phyloP scores from a whole-genome alignment of 169 alveolate species.

The Eimeria praecox region DNA sequence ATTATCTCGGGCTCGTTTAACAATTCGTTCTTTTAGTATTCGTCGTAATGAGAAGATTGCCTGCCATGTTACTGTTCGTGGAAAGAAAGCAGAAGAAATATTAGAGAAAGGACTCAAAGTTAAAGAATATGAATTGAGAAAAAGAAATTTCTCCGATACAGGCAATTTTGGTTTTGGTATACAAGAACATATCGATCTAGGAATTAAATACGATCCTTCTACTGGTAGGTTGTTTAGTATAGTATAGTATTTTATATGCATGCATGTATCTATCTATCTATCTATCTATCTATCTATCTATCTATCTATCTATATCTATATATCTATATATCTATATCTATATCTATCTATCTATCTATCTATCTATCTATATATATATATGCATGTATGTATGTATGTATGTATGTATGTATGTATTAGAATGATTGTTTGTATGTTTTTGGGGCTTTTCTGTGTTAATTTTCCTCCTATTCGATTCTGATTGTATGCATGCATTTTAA shows the following conservation, averaged over 20 bases:
- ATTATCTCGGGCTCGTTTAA: slow-evolving; percentile 96
- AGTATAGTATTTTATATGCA: not conserved
- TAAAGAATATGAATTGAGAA: slow-evolving; percentile 99
- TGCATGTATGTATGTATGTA: no score
- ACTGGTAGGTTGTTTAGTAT: slow-evolving; percentile 90
- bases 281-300: not conserved
- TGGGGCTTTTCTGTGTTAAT: no score
- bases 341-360: no score
- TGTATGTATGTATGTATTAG: no score
- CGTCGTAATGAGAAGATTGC: slow-evolving; percentile 99
- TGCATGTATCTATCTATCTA: no score
- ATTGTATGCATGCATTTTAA: no score
- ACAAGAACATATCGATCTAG: slow-evolving; percentile 99
- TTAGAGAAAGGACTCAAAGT: slow-evolving; percentile 99
- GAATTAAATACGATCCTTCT: slow-evolving; percentile 99
- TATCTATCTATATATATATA: no score
- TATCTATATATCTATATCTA: no score
- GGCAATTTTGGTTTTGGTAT: slow-evolving; percentile 99
- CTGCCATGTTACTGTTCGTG: slow-evolving; percentile 99
- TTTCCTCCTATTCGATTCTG: no score
- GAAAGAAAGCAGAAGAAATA: slow-evolving; percentile 99
- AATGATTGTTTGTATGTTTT: no score
- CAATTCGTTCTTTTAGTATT: slow-evolving; percentile 99
- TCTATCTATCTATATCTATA: no score
- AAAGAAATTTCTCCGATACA: slow-evolving; percentile 97